Percentiles rank a stretch among this genome's conserved stretches.
Evolutionary conservation across 2,329 filamentous ascomycete genomes (phyloP).

Genomic region (Paracamarosporium sp.): DNA sequence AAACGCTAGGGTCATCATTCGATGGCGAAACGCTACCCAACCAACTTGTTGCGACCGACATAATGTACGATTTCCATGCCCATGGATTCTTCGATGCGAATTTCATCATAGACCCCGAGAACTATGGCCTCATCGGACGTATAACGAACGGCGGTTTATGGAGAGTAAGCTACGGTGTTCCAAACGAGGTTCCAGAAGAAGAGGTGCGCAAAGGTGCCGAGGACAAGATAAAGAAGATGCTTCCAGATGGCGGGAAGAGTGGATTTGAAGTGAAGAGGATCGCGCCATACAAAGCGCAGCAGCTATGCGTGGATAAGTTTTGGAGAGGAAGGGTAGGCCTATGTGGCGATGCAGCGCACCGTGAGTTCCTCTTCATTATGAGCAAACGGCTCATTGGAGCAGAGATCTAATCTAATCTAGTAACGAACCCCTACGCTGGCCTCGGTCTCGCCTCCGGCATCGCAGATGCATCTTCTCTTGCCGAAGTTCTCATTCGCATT

Average conservation of each 20-base stretch:
- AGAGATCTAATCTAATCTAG: slow-evolving; percentile 10
- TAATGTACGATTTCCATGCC: slow-evolving; percentile 44
- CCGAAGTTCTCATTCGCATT: slow-evolving; percentile 33
- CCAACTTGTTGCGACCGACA: slow-evolving; percentile 49
- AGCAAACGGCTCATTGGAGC: neutral
- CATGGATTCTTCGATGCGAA: slow-evolving; percentile 50
- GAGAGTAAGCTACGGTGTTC: slow-evolving; percentile 48
- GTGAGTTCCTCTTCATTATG: slow-evolving; percentile 17
- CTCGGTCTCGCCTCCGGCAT: slow-evolving; percentile 44
- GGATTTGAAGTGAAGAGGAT: slow-evolving; percentile 42
- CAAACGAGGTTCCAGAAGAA: slow-evolving; percentile 31
- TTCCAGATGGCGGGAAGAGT: slow-evolving; percentile 29
- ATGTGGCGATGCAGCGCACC: slow-evolving; percentile 50
- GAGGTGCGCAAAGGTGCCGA: slow-evolving; percentile 36
- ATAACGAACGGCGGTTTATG: slow-evolving; percentile 47
- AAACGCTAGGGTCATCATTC: slow-evolving; percentile 26
- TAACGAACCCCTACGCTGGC: slow-evolving; percentile 48
- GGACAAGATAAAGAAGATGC: slow-evolving; percentile 37
- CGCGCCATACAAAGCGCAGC: slow-evolving; percentile 52
- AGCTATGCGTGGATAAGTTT: slow-evolving; percentile 43
- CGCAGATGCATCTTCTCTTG: slow-evolving; percentile 41
- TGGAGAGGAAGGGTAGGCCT: slow-evolving; percentile 42
- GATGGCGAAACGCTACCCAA: slow-evolving; percentile 44
- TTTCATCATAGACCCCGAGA: slow-evolving; percentile 46
- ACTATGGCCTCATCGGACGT: slow-evolving; percentile 47